Evolutionary conservation across 768 basidiomycete genomes (phyloP), one percentile per base, ranked within the genome.

Genomic region (Pholiota microspora): DNA sequence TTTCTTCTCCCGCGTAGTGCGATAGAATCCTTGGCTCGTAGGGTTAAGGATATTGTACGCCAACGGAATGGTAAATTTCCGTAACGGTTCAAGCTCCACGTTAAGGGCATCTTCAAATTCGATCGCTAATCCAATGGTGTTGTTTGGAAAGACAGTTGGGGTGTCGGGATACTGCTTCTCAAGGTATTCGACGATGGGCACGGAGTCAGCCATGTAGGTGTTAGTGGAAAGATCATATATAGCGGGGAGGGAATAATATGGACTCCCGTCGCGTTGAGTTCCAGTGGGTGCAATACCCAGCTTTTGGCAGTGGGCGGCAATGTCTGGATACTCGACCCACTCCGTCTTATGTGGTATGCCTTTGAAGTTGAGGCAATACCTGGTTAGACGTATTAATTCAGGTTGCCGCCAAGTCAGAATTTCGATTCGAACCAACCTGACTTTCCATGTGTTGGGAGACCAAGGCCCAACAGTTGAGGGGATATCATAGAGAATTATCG

Each of bases 311-410:
- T 64, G 57, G 0, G 51, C 29, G 42, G 62, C 72, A 48, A 85
- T 77, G 49, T 83, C 78, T 2, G 77, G 76, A 56, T 73, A 79
- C 51, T 82, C 81, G 47, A 83, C 62, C 60, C 76, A 79, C 45
- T 73, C 71, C 1, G 80, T 81, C 59, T 69, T 74, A 66, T 77
- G 77, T 0, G 74, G 60, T 25, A 72, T 56, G 3, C 64, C 63
- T 61, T 71, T 73, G 61, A 64, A 69, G 53, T 72, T 73, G 44
- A 75, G 61, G 27, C 61, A 58, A 51, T 68, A 71, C 51, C 70
- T 70, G 40, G 15, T 7, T 3, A 16, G 8, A 27, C 10, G 12
- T 23, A 21, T 4, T 15, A 16, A 16, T 18, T 46, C 29, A 31
- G 29, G 3, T n/a, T 9, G 18, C 15, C 16, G 21, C 7, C 29